Evolutionary conservation across 1,284 basidiomycete genomes (phyloP).

Genomic region (Psilocybe mexicana): DNA sequence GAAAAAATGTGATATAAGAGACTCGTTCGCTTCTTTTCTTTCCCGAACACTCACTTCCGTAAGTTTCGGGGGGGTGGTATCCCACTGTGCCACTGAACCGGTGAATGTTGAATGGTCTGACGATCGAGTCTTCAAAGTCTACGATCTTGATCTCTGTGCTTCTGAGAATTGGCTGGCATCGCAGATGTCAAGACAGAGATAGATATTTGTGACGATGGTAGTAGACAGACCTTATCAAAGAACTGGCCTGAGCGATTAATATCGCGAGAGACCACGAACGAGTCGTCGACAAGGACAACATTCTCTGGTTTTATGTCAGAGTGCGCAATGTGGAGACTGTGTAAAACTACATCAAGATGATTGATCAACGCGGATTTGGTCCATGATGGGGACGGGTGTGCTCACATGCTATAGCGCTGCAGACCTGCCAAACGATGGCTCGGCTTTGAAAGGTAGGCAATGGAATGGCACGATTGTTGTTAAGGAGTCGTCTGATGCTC

Average conservation of each 20-base stretch:
- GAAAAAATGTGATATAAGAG: not conserved
- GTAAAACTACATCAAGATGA: not conserved
- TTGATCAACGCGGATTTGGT: not conserved
- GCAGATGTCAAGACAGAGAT: too few species aligned
- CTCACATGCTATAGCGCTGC: conserved; percentile 1
- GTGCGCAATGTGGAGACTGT: not conserved
- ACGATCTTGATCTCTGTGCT: not conserved
- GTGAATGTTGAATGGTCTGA: not conserved
- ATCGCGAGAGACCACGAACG: not conserved
- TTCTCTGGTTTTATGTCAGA: conserved; percentile 7
- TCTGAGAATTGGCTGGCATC: not conserved
- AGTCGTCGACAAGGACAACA: not conserved
- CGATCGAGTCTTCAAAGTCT: not conserved
- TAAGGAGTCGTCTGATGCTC: not conserved
- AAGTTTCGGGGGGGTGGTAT: conserved; percentile 1
- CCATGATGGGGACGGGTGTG: not conserved
- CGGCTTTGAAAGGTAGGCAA: not conserved
- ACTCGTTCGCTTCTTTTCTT: too few species aligned
- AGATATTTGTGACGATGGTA: too few species aligned
- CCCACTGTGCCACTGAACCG: not conserved
- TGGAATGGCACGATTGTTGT: not conserved
- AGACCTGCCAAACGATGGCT: not conserved
- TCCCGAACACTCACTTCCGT: not conserved
- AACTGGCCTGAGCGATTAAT: not conserved
- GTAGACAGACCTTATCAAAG: conserved; percentile 1